Evolutionary conservation across 2,329 filamentous ascomycete genomes (phyloP), one percentile per base, ranked within the genome.

Genomic region (Canariomyces notabilis): DNA sequence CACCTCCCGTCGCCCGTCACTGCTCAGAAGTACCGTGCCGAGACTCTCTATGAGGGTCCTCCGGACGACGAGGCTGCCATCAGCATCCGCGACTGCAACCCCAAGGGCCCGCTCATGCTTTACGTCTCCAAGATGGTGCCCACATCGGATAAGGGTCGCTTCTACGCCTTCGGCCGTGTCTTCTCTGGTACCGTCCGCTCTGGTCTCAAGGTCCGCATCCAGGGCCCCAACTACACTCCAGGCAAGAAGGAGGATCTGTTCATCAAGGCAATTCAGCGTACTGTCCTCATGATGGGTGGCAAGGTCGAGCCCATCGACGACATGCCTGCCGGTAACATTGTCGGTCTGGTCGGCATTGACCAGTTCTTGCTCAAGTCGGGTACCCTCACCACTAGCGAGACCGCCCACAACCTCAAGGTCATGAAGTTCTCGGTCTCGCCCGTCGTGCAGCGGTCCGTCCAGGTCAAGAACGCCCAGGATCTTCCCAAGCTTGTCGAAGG

Each of bases 51-150:
- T 79, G 93, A 98, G 81, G 93, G 93, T 81, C 93, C 93, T 63
- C 66, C 76, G 50, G 93, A 98, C 69, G 93, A 98, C 64, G 85
- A 89, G 73, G 83, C 84, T 63, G 90, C 87, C 77, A 87, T 95
- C 69, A 89, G 84, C 82, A 96, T 98, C 82, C 90, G 90, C 65
- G 89, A 97, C 81, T 97, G 93, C 73, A 89, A 98, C 73, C 80
- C 91, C 74, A 95, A 95, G 80, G 93, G 82, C 71, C 88, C 91
- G 65, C 93, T 98, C 74, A 98, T 98, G 93, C 81, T 97, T 62
- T 98, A 98, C 87, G 90, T 98, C 72, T 98, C 93, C 73, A 98
- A 98, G 89, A 98, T 98, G 93, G 93, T 98, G 67, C 93, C 93
- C 66, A 98, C 93, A 62, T 94, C 89, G 64, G 93, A 98, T 70